phyloP scores from a whole-genome alignment of 352 stramenopile genomes.

The Phytophthora pseudosyringae region DNA sequence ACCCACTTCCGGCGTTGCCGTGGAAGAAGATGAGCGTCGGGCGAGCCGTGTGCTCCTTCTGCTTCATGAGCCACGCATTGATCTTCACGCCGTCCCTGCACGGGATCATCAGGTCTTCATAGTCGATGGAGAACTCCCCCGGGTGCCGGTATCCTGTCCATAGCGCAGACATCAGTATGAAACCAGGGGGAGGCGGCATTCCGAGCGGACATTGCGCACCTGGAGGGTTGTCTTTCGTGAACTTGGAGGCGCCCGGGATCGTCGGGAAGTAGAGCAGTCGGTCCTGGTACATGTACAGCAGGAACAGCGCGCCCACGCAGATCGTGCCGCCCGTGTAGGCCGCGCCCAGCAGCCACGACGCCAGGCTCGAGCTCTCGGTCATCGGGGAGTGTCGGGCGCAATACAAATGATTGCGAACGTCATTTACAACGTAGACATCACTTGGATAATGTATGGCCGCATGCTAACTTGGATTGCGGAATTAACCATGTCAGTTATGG shows the following conservation, averaged over 20 bases:
- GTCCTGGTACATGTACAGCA: constrained; percentile 87
- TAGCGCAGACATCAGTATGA: constrained; percentile 9
- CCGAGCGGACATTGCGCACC: constrained; percentile 34
- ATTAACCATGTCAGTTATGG: neutral
- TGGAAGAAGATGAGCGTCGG: constrained; percentile 96
- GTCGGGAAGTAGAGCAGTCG: constrained; percentile 86
- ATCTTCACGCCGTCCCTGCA: constrained; percentile 86
- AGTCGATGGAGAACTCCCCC: constrained; percentile 87
- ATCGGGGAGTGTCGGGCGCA: constrained; percentile 24
- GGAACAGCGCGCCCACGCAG: constrained; percentile 60
- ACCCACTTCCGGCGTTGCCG: constrained; percentile 92
- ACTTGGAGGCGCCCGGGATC: constrained; percentile 77
- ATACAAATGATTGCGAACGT: constrained; percentile 4
- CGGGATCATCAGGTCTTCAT: constrained; percentile 90
- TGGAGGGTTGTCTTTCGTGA: constrained; percentile 82
- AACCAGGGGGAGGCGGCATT: neutral
- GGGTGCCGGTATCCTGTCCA: constrained; percentile 85
- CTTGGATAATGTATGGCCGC: constrained; percentile 2
- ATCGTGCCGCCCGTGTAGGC: constrained; percentile 68
- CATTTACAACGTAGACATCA: constrained; percentile 7
- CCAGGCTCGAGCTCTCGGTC: constrained; percentile 49
- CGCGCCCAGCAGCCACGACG: constrained; percentile 70
- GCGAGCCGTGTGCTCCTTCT: constrained; percentile 51
- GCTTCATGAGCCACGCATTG: constrained; percentile 94
- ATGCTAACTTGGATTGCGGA: neutral